Evolutionary conservation across 192 early-diverging fungal species (phyloP), one percentile per base, ranked within the genome.

Genomic region (Podila horticola): DNA sequence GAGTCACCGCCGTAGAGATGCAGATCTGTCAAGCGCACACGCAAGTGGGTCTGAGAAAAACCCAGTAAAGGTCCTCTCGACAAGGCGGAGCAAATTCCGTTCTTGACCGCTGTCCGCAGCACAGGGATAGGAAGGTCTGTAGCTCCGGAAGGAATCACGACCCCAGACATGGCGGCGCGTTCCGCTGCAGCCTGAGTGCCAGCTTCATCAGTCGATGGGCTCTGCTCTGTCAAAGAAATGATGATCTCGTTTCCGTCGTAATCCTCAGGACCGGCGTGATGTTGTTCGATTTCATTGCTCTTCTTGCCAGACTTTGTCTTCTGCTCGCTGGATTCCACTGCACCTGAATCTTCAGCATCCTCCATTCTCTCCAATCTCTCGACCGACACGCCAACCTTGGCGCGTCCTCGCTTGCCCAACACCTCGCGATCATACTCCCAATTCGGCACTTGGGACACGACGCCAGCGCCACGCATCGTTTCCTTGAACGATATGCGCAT

Each of bases 401-500:
- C 91, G 48, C 87, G 89, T 8, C 83, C 82, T 22, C 86, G 74
- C 59, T 94, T 94, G 10, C 93, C 93, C 58, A 95, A 85, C 0
- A 94, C 74, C 57, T 94, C 92, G 33, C 84, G 88, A 60, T 94
- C 92, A 64, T 94, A 94, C 12, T 83, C 68, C 72, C 85, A 75
- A 0, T 69, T 67, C 9, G 83, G 75, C 0, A 83, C 68, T 20
- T 72, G 75, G 0, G 49, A 85, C 62, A 67, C 75, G 60, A 72
- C 73, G 2, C 72, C 67, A n/a, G 72, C 58, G 0, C 62, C 85
- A 28, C 83, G 79, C 51, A 88, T 83, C 8, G 88, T 94, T 67
- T 99, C 97, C 61, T 97, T 89, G 79, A 95, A 98, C 26, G 91
- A 90, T 65, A 99, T 96, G 36, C 91, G 86, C 86, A 98, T 94